A percentile compares a stretch with the other conserved stretches of the same genome.
phyloP scores from a whole-genome alignment of 2,329 filamentous ascomycete species.

The Penicillium hesseltinei region DNA sequence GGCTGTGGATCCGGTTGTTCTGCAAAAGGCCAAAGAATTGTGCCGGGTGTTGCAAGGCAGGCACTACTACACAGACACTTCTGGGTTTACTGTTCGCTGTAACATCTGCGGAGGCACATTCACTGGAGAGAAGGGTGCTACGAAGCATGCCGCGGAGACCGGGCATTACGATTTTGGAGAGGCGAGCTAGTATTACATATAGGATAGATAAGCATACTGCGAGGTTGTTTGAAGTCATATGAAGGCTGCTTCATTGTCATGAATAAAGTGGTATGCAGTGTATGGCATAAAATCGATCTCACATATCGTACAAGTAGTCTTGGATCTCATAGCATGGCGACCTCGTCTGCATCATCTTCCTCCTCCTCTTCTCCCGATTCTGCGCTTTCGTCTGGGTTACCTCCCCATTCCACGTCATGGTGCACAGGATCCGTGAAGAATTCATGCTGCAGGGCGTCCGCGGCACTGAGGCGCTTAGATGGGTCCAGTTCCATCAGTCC shows the following conservation, averaged over 20 bases:
- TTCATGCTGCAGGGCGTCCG: constrained; percentile 45
- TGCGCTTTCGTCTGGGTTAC: constrained; percentile 35
- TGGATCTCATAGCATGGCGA: constrained; percentile 36
- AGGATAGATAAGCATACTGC: not conserved
- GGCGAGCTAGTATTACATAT: constrained; percentile 29
- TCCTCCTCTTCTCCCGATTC: constrained; percentile 35
- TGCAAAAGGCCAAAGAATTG: constrained; percentile 62
- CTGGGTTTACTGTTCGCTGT: constrained; percentile 74
- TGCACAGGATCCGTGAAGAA: constrained; percentile 45
- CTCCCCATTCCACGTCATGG: constrained; percentile 44
- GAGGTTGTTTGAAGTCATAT: not conserved
- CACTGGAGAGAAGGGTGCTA: constrained; percentile 48
- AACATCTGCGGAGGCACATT: constrained; percentile 54
- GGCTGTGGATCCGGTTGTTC: constrained; percentile 52
- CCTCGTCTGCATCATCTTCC: constrained; percentile 41
- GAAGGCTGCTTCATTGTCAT: constrained; percentile 2
- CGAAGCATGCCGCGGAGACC: constrained; percentile 47
- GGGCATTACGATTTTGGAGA: constrained; percentile 53
- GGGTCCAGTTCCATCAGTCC: constrained; percentile 47
- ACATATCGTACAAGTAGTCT: constrained; percentile 22
- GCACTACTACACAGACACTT: constrained; percentile 87
- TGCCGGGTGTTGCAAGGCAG: constrained; percentile 65
- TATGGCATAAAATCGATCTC: constrained; percentile 16
- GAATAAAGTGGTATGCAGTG: constrained; percentile 3
- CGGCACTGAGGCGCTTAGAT: constrained; percentile 42